Evolutionary conservation across 352 stramenopile genomes (phyloP).

Genomic region (Phytophthora sp.): DNA sequence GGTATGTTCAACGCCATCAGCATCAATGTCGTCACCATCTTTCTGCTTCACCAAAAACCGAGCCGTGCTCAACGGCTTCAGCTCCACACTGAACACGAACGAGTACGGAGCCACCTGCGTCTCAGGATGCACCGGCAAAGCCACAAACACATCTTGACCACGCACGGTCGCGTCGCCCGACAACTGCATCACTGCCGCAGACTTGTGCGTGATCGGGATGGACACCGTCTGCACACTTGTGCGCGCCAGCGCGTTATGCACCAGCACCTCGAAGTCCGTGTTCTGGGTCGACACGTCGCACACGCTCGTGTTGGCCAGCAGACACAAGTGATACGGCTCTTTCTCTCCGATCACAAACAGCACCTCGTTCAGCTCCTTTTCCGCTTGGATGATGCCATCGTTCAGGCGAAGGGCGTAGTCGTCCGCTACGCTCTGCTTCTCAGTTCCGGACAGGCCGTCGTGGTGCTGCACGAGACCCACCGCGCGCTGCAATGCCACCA

Average conservation of each 20-base stretch:
- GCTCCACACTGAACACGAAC: conserved; percentile 67
- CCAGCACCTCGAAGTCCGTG: conserved; percentile 69
- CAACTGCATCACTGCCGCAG: conserved; percentile 44
- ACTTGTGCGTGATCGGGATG: conserved; percentile 60
- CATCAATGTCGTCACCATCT: neutral
- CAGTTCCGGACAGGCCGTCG: conserved; percentile 95
- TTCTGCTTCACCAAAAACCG: conserved; percentile 64
- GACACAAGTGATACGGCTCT: conserved; percentile 67
- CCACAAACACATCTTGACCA: conserved; percentile 54
- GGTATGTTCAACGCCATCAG: neutral
- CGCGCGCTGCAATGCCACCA: conserved; percentile 85
- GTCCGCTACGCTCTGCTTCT: conserved; percentile 95
- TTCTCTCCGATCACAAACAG: conserved; percentile 79
- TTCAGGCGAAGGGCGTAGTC: conserved; percentile 95
- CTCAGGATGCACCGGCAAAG: conserved; percentile 57
- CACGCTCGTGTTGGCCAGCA: conserved; percentile 91
- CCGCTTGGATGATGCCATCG: conserved; percentile 70
- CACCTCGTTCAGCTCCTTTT: conserved; percentile 78
- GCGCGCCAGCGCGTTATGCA: conserved; percentile 72
- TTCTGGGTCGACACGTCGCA: conserved; percentile 84
- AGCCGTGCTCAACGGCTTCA: conserved; percentile 57
- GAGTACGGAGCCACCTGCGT: conserved; percentile 61
- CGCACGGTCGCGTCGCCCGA: conserved; percentile 43
- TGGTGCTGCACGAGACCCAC: conserved; percentile 96
- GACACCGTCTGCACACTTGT: conserved; percentile 65